Percentiles rank a stretch among this genome's conserved stretches.
Evolutionary conservation across 2,329 filamentous ascomycete species (phyloP).

Genomic region (Sarocladium strictum): DNA sequence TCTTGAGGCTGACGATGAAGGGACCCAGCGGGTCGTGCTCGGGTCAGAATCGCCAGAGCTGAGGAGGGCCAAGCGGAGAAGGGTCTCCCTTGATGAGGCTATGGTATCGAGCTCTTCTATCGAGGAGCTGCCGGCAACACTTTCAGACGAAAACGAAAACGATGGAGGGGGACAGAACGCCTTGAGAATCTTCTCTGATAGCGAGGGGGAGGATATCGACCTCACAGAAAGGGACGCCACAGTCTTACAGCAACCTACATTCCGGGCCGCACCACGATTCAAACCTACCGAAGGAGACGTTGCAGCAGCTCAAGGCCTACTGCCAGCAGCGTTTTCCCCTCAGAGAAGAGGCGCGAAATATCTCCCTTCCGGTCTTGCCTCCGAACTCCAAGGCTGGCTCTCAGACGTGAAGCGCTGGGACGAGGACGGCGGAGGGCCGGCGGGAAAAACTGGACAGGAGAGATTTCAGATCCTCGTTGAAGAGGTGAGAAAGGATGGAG

Average conservation of each 20-base stretch:
- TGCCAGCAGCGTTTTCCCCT: constrained; percentile 28
- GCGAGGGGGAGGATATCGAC: constrained; percentile 14
- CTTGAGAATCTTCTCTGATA: neutral
- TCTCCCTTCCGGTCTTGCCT: constrained; percentile 30
- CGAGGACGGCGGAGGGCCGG: constrained; percentile 5
- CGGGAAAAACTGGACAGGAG: neutral
- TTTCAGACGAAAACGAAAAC: constrained; percentile 12
- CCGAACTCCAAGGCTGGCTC: constrained; percentile 33
- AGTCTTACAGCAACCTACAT: constrained; percentile 28
- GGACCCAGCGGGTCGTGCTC: neutral
- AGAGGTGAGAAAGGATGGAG: constrained; percentile 21
- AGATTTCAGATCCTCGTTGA: constrained; percentile 23
- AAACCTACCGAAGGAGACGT: constrained; percentile 23
- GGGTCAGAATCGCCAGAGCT: constrained; percentile 9
- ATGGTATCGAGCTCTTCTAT: neutral
- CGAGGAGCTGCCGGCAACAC: neutral
- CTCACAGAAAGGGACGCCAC: constrained; percentile 5
- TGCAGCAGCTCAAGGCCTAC: constrained; percentile 13
- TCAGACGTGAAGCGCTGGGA: constrained; percentile 33
- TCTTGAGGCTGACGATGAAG: constrained; percentile 1
- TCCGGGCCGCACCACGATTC: constrained; percentile 33
- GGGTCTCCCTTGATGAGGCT: constrained; percentile 10
- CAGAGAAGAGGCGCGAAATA: constrained; percentile 30
- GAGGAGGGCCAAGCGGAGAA: constrained; percentile 21
- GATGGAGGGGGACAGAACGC: constrained; percentile 10